Conservation (phyloP, 2,329 filamentous ascomycete species). For the Penicillium sp. region DNA sequence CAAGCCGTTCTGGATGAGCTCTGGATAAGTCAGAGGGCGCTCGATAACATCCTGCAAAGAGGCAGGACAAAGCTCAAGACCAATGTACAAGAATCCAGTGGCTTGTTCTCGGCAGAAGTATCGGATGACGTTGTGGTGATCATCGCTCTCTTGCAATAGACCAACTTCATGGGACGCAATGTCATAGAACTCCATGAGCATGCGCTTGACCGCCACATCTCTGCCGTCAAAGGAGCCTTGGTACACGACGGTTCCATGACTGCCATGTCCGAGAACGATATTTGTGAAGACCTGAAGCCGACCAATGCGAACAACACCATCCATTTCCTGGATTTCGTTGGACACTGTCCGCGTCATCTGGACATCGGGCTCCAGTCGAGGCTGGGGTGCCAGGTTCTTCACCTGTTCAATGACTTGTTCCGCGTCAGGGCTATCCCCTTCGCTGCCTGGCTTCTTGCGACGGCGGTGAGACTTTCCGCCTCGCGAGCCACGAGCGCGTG, state of each 20-base stretch:
- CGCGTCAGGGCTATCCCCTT: conserved; percentile 58
- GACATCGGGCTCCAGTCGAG: conserved; percentile 63
- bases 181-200: conserved; percentile 94
- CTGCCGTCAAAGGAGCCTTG: conserved; percentile 92
- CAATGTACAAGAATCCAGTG: conserved; percentile 92
- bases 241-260: conserved; percentile 96
- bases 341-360: conserved; percentile 56
- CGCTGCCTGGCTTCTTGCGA: conserved; percentile 55
- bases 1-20: conserved; percentile 65
- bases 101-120: conserved; percentile 93
- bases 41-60: conserved; percentile 91
- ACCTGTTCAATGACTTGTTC: conserved; percentile 62
- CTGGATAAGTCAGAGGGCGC: conserved; percentile 66
- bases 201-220: conserved; percentile 92
- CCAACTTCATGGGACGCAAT: conserved; percentile 93
- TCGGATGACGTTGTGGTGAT: conserved; percentile 94
- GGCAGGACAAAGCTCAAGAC: conserved; percentile 88
- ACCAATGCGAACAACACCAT: conserved; percentile 64
- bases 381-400: conserved; percentile 42
- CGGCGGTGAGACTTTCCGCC: conserved; percentile 68
- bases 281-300: conserved; percentile 63
- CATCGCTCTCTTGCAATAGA: conserved; percentile 86
- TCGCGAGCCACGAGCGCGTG: conserved; percentile 66
- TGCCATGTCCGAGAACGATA: conserved; percentile 70
- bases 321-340: conserved; percentile 59